Evolutionary conservation across 345 rosid species (phyloP).

Genomic region (Pseudoturritis turrita): DNA sequence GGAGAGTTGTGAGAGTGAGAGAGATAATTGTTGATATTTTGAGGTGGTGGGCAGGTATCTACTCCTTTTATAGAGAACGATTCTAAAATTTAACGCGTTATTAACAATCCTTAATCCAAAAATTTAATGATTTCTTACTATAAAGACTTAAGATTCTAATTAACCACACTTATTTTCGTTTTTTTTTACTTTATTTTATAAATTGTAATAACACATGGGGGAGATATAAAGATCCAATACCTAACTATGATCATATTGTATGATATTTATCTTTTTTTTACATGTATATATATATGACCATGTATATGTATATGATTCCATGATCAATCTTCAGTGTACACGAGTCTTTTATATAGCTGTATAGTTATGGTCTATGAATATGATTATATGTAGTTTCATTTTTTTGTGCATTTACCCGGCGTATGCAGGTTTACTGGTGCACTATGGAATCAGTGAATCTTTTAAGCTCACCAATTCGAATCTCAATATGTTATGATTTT

Average conservation of each 20-base stretch:
- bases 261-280: neutral
- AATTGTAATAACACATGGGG: slow-evolving; percentile 4
- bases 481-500: too few species aligned
- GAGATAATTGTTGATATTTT: slow-evolving; percentile 16
- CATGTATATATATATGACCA: neutral
- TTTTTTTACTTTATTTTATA: neutral
- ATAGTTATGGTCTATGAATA: neutral
- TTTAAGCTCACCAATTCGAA: neutral
- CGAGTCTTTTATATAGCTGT: neutral
- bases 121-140: neutral
- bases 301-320: neutral
- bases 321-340: neutral
- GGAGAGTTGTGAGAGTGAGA: neutral
- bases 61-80: slow-evolving; percentile 21
- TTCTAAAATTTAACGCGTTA: neutral
- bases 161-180: neutral
- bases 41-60: slow-evolving; percentile 13
- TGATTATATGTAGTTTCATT: neutral
- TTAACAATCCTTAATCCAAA: neutral
- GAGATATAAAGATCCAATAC: neutral
- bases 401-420: neutral
- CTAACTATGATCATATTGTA: slow-evolving; percentile 12
- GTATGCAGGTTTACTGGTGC: neutral
- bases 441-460: neutral
- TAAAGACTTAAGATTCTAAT: neutral